These are phyloP conservation scores for Carnegiea gigantea DNA, from an alignment of 179 eudicot species.

Conservation along the genomic window DNA sequence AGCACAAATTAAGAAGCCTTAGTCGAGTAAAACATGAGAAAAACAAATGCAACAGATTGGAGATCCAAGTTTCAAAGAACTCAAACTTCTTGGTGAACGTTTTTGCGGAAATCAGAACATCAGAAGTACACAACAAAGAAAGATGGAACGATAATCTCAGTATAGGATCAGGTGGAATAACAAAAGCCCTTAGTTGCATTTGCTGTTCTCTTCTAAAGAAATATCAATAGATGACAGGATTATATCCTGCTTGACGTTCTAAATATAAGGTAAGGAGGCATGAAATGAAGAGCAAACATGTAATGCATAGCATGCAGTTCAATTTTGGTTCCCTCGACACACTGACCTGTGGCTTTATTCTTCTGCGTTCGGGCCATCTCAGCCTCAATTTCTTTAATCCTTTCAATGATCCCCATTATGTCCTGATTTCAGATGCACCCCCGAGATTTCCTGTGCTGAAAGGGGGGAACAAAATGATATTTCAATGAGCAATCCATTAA, in stretches of 20 bases:
- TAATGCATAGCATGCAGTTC: background rate
- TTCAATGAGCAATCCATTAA: background rate
- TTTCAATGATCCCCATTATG: conserved; percentile 94
- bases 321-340: conserved; percentile 6
- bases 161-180: background rate
- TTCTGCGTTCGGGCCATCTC: conserved; percentile 99
- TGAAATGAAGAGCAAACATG: background rate
- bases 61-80: background rate
- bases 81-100: background rate
- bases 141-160: background rate
- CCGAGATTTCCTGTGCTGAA: conserved; percentile 6
- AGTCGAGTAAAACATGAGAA: conserved; percentile 11
- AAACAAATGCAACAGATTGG: background rate
- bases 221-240: too few relatives aligned
- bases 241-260: background rate
- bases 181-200: background rate
- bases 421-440: conserved; percentile 21
- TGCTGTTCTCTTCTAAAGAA: background rate
- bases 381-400: conserved; percentile 94
- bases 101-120: background rate
- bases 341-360: conserved; percentile 93
- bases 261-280: background rate
- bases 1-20: conserved; percentile 10
- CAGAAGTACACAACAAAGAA: conserved; percentile 4
- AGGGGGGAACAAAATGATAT: background rate